These are phyloP conservation scores for Puccinia novopanici DNA, from an alignment of 1,284 basidiomycete genomes.

Conservation along the genomic window DNA sequence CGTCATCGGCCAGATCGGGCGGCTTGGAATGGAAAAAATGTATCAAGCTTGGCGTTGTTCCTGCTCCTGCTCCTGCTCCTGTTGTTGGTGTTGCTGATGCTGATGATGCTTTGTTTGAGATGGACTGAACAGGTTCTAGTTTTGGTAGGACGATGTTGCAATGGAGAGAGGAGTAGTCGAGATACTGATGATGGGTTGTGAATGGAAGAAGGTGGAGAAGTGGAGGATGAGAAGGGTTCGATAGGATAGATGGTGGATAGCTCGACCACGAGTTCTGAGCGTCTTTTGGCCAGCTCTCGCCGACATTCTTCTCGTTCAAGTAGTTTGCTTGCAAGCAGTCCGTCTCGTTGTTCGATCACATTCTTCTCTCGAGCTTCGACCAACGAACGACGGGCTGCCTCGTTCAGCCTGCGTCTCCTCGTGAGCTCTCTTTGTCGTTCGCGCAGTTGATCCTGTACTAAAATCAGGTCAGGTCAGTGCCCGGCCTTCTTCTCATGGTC, in stretches of 20 bases:
- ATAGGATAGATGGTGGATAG: conserved; percentile 19
- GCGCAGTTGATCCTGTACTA: conserved; percentile 21
- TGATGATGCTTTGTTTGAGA: conserved; percentile 64
- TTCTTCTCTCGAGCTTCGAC: neutral
- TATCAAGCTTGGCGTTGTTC: conserved; percentile 74
- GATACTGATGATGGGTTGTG: conserved; percentile 16
- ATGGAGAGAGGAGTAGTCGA: conserved; percentile 46
- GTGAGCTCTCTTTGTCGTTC: neutral
- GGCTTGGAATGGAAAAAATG: conserved; percentile 61
- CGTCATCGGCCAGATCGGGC: conserved; percentile 71
- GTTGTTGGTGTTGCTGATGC: neutral
- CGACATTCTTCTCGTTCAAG: neutral
- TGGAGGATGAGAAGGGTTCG: conserved; percentile 17
- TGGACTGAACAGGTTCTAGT: conserved; percentile 78
- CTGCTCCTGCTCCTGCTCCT: conserved; percentile 56
- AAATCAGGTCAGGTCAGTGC: conserved; percentile 1
- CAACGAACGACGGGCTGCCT: neutral
- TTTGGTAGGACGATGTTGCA: conserved; percentile 70
- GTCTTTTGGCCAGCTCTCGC: neutral
- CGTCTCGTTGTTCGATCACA: conserved; percentile 9
- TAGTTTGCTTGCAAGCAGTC: neutral
- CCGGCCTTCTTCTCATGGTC: neutral
- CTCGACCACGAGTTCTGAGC: conserved; percentile 1
- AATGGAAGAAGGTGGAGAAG: neutral
- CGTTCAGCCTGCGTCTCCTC: conserved; percentile 4